phyloP scores from a whole-genome alignment of 2,329 filamentous ascomycete genomes.

The Aspergillus arachidicola region DNA sequence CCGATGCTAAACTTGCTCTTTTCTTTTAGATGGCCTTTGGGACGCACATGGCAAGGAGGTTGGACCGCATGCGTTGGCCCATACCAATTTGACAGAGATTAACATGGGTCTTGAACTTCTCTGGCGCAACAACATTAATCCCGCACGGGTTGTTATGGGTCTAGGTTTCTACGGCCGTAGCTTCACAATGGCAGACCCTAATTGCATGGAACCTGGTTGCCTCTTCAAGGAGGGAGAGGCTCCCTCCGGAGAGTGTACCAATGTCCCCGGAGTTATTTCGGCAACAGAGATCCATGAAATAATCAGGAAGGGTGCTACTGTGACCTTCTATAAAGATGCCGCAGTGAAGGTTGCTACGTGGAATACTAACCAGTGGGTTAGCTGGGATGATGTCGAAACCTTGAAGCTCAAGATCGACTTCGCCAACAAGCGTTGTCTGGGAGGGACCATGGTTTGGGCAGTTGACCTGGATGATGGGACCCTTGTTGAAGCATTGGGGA shows the following conservation, averaged over 20 bases:
- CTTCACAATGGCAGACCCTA: conserved; percentile 13
- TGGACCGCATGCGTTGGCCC: conserved; percentile 16
- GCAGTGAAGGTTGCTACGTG: conserved; percentile 17
- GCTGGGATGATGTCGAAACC: conserved; percentile 20
- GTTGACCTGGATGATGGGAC: conserved; percentile 20
- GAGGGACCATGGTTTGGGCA: conserved; percentile 22
- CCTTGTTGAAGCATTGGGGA: conserved; percentile 9
- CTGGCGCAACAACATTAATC: conserved; percentile 48
- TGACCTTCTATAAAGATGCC: conserved; percentile 12
- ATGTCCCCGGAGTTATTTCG: conserved; percentile 8
- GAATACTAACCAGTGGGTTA: conserved; percentile 20
- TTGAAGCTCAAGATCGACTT: conserved; percentile 21
- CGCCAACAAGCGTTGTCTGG: conserved; percentile 21
- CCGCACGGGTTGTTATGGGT: conserved; percentile 48
- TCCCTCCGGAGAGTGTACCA: conserved; percentile 12
- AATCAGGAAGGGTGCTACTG: conserved; percentile 1
- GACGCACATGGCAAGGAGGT: conserved; percentile 20
- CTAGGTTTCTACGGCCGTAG: conserved; percentile 49
- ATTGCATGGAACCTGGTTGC: conserved; percentile 15
- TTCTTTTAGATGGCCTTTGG: conserved; percentile 24
- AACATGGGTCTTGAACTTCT: conserved; percentile 45
- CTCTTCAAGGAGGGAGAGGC: neutral
- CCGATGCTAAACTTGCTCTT: neutral
- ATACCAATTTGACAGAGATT: conserved; percentile 32
- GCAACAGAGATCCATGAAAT: conserved; percentile 11